Base-by-base conservation (phyloP, 345 rosid species). In the Populus pruinosa region DNA sequence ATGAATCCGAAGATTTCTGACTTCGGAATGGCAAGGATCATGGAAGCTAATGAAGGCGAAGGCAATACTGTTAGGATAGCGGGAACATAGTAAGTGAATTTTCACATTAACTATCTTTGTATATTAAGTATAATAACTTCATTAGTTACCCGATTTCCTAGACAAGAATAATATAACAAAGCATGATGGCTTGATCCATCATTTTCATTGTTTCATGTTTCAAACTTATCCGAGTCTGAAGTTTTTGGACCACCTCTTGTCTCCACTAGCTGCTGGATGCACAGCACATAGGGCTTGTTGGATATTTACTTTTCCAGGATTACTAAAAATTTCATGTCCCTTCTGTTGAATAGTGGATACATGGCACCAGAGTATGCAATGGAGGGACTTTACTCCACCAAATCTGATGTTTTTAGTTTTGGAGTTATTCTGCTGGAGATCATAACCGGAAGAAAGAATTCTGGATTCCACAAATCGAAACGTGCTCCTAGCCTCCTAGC, bases 1-100 rank as follows among this genome's bases (percentile, higher is more conserved):
- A 87, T 90, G 90, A 88, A 87, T 71, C 91, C 91, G 0, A 88
- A 88, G 62, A 88, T 90, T 1, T 88, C 93, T 0, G 93, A 90
- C 69, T 90, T 90, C 70, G 93, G 93, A 59, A 82, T 87, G 73
- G 93, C 91, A 53, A 87, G 88, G 36, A 84, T 86, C 18, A 84
- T 88, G 71, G 83, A 81, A 8, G 71, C 79, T n/a, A 80, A 67
- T 20, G 86, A 85, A 78, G 81, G 79, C 9, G 77, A 85, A 56
- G 83, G 73, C 62, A 86, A 86, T 76, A 86, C 90, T 21, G 81
- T 56, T 67, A 85, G 84, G 66, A 85, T 89, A 67, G 88, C 85
- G 8, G 92, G 90, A 74, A 89, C 90, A 44, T 89, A 78, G 92
- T 89, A 79, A 75, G 88, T 77, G 23, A 3, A 9, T 23, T n/a